Conservation (phyloP, 768 basidiomycete species). For the Chalciporus sphaerocephalus region DNA sequence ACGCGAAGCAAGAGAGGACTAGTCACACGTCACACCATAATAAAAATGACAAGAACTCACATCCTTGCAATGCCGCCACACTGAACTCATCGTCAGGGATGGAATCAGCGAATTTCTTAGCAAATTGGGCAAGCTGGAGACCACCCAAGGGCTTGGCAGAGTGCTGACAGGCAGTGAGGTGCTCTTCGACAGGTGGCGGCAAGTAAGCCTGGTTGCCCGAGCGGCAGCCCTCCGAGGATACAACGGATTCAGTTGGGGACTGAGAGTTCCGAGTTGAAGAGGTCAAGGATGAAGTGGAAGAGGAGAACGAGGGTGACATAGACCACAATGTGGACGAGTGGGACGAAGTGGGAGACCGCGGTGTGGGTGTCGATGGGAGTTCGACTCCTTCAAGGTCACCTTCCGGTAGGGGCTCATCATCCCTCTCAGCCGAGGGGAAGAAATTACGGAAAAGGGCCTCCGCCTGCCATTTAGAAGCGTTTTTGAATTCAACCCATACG, state of each 20-base stretch:
- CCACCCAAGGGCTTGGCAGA: conserved; percentile 63
- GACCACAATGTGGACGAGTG: conserved; percentile 47
- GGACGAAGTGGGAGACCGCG: conserved; percentile 38
- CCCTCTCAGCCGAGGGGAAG: conserved; percentile 72
- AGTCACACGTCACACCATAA: conserved; percentile 2
- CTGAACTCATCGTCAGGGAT: conserved; percentile 86
- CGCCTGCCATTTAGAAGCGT: conserved; percentile 80
- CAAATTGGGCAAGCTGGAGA: conserved; percentile 59
- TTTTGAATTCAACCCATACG: conserved; percentile 88
- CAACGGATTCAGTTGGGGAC: conserved; percentile 18
- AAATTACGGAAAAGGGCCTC: conserved; percentile 86
- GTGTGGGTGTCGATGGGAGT: conserved; percentile 35
- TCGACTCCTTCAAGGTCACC: conserved; percentile 47
- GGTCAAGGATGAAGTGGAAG: conserved; percentile 38
- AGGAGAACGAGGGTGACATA: conserved; percentile 42
- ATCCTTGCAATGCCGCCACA: conserved; percentile 87
- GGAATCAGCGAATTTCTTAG: conserved; percentile 72
- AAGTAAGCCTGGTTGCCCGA: conserved; percentile 55
- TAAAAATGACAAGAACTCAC: conserved; percentile 46
- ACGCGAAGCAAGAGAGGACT: conserved; percentile 17
- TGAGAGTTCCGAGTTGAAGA: conserved; percentile 29
- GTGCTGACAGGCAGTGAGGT: conserved; percentile 54
- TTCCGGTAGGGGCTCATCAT: conserved; percentile 32
- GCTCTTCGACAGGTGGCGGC: conserved; percentile 61
- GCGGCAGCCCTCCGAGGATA: conserved; percentile 38